phyloP scores from a whole-genome alignment of 2,329 filamentous ascomycete species.

The Penicillium verrucosum region DNA sequence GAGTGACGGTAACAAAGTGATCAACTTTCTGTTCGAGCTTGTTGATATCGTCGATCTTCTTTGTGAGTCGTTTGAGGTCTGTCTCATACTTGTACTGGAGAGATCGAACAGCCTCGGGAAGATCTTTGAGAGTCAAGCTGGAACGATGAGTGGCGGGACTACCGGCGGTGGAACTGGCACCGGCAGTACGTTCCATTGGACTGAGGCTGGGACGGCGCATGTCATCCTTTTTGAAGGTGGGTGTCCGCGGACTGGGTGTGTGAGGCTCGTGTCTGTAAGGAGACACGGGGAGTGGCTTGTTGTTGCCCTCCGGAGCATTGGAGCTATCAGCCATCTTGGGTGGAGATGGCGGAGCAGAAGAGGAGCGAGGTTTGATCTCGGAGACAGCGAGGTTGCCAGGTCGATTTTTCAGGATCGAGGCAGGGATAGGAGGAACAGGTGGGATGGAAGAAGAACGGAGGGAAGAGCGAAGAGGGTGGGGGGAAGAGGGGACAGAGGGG shows the following conservation, averaged over 20 bases:
- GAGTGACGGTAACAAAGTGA: neutral
- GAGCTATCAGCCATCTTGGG: neutral
- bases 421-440: neutral
- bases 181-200: neutral
- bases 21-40: neutral
- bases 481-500: neutral
- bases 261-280: neutral
- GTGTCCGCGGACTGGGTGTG: neutral
- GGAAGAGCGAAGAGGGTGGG: neutral
- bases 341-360: neutral
- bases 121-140: neutral
- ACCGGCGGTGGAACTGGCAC: neutral
- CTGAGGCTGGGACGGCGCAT: neutral
- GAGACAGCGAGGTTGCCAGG: neutral
- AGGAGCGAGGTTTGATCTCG: neutral
- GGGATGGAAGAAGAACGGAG: neutral
- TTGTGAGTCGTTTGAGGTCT: neutral
- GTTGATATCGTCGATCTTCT: neutral
- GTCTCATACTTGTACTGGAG: neutral
- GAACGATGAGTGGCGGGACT: neutral
- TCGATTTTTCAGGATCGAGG: neutral
- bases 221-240: neutral
- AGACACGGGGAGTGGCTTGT: conserved; percentile 1
- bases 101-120: neutral
- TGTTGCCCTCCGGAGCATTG: neutral